Base-by-base conservation (phyloP, 495 filamentous ascomycete species). In the Penicillium mononematosum region DNA sequence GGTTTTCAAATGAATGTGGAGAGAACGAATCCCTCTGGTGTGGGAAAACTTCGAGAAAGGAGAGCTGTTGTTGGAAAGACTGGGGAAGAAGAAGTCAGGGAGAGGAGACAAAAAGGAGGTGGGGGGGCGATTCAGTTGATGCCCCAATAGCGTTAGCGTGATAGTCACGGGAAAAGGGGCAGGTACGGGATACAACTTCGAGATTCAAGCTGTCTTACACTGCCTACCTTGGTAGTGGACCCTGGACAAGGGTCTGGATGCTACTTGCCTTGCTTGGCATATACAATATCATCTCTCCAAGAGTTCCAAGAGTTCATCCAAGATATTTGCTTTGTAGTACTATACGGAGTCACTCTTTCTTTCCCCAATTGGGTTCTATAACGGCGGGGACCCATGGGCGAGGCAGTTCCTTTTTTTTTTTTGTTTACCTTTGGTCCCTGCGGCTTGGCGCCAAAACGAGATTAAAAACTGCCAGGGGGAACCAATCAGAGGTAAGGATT, bases 21-120 rank as follows among this genome's bases (percentile, higher is more conserved):
- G 76, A 75, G 75, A 74, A 66, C 56, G 60, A 66, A 66, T 71
- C 72, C 61, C 74, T 77, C 74, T 62, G 73, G 73, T 77, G 75
- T 65, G 64, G 68, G 70, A 75, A 73, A 65, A 64, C 64, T 68
- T 66, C 64, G 51, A 50, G 10, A 53, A 31, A 45, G 46, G 53
- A 57, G 31, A 14, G 31, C 50, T 59, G 54, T 42, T 60, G 53
- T 53, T 56, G 48, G 52, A 54, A 56, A 65, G 53, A 55, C 53
- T 55, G 66, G 56, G 61, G 66, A 68, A 56, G 56, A 50, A 49
- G 53, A 46, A 52, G 47, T 45, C 36, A 62, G 58, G 56, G 51
- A 59, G 57, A 60, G 57, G 54, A 56, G 46, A 51, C 60, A 64
- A 63, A 63, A 59, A 59, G 55, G 59, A 58, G 57, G 60, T 29